Conservation (phyloP, 1,284 basidiomycete species). For the Sparassis latifolia region DNA sequence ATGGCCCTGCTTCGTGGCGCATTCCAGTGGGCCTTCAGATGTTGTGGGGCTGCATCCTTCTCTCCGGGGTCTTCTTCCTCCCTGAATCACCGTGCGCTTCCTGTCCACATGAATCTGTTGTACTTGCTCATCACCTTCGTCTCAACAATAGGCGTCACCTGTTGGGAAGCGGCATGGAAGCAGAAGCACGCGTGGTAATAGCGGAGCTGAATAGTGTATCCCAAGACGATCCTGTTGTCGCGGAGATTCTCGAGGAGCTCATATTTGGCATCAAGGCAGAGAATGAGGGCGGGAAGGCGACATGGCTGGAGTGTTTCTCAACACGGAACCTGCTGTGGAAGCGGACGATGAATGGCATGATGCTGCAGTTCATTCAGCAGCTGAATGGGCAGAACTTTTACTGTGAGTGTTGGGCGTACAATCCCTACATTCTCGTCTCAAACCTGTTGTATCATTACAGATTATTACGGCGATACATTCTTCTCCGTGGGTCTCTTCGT, state of each 20-base stretch:
- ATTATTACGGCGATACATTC: slow-evolving; percentile 80
- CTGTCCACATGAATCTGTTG: not conserved
- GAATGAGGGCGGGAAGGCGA: slow-evolving; percentile 74
- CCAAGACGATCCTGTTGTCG: slow-evolving; percentile 54
- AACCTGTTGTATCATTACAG: slow-evolving; percentile 23
- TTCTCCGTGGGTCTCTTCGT: slow-evolving; percentile 48
- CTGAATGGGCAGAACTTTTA: slow-evolving; percentile 74
- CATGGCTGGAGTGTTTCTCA: slow-evolving; percentile 76
- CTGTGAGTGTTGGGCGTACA: slow-evolving; percentile 33
- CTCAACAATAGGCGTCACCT: slow-evolving; percentile 38
- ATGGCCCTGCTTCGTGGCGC: slow-evolving; percentile 63
- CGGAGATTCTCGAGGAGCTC: slow-evolving; percentile 62
- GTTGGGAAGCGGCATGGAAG: slow-evolving; percentile 45
- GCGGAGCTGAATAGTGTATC: slow-evolving; percentile 61
- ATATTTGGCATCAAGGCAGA: slow-evolving; percentile 61
- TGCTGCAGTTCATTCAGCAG: slow-evolving; percentile 79
- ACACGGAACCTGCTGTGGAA: slow-evolving; percentile 63
- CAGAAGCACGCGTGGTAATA: slow-evolving; percentile 56
- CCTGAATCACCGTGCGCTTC: slow-evolving; percentile 72
- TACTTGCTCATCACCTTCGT: too few species aligned
- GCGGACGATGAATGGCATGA: slow-evolving; percentile 73
- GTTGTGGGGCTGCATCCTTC: slow-evolving; percentile 60
- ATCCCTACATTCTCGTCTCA: not conserved
- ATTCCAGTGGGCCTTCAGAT: slow-evolving; percentile 65
- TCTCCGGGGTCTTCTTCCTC: slow-evolving; percentile 70